Evolutionary conservation across 2,329 filamentous ascomycete genomes (phyloP).

Genomic region (Talaromyces islandicus): DNA sequence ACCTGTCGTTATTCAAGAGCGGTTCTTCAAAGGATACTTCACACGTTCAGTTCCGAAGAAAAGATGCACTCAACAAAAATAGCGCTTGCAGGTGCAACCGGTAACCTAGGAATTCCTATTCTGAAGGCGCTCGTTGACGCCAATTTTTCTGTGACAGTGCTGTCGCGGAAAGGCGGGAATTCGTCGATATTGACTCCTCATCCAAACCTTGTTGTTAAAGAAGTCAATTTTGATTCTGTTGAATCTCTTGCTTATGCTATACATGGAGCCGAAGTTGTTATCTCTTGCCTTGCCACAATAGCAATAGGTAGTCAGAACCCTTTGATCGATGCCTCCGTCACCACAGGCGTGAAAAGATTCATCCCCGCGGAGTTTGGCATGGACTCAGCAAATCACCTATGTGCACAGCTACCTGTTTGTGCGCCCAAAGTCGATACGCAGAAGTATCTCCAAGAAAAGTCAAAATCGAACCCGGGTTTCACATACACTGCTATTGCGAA

Average conservation of each 20-base stretch:
- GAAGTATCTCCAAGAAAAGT: slow-evolving; percentile 20
- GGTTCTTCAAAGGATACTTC: no score
- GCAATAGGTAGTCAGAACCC: slow-evolving; percentile 3
- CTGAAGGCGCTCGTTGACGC: slow-evolving; percentile 20
- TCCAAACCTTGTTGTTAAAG: slow-evolving; percentile 11
- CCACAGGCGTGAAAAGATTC: slow-evolving; percentile 24
- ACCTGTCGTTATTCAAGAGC: no score
- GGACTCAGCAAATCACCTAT: slow-evolving; percentile 21
- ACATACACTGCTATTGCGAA: slow-evolving; percentile 27
- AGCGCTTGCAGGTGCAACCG: slow-evolving; percentile 15
- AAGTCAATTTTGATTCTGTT: slow-evolving; percentile 25
- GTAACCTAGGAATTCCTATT: slow-evolving; percentile 23
- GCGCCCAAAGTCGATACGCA: slow-evolving; percentile 24
- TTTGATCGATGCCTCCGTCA: slow-evolving; percentile 25
- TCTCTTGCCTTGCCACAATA: slow-evolving; percentile 11
- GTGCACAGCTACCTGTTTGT: slow-evolving; percentile 24
- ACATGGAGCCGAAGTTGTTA: slow-evolving; percentile 22
- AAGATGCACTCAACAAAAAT: neutral
- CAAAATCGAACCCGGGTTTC: slow-evolving; percentile 15
- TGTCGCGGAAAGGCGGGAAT: slow-evolving; percentile 15
- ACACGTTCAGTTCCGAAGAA: neutral
- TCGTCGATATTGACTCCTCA: neutral
- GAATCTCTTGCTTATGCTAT: slow-evolving; percentile 19
- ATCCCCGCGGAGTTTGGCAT: slow-evolving; percentile 33
- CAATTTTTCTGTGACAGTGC: slow-evolving; percentile 21